Conservation (phyloP, 164 flowering plant genomes). For the Nymphaea thermarum region DNA sequence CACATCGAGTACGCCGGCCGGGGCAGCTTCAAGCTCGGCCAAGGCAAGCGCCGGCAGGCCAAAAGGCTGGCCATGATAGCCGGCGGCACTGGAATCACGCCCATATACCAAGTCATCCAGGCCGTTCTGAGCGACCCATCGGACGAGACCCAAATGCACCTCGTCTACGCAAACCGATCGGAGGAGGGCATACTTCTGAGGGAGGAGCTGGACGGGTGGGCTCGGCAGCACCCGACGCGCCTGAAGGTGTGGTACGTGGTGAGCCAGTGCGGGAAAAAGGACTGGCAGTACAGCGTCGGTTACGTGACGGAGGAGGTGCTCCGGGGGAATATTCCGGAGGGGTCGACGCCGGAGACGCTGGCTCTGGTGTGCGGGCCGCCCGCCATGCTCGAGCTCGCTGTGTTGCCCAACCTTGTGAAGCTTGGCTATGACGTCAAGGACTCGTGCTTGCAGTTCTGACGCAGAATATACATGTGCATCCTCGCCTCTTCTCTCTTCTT, state of each 20-base stretch:
- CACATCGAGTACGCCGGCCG: constrained; percentile 76
- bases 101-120: constrained; percentile 81
- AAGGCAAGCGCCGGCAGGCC: constrained; percentile 55
- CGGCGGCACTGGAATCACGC: constrained; percentile 96
- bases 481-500: too few relatives aligned
- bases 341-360: constrained; percentile 25
- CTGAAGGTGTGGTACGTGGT: constrained; percentile 92
- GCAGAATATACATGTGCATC: background rate
- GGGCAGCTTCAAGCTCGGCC: constrained; percentile 52
- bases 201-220: constrained; percentile 80
- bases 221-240: constrained; percentile 23
- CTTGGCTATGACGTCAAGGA: constrained; percentile 67
- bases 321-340: constrained; percentile 61
- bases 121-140: constrained; percentile 74
- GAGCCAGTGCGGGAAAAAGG: constrained; percentile 26
- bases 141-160: constrained; percentile 77
- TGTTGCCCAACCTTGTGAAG: constrained; percentile 85
- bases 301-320: constrained; percentile 47
- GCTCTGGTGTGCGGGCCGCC: constrained; percentile 91
- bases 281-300: constrained; percentile 78
- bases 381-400: constrained; percentile 82
- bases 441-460: constrained; percentile 49
- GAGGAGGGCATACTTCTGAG: constrained; percentile 80
- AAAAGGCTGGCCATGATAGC: constrained; percentile 76
- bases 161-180: constrained; percentile 80